Conservation (phyloP, 2,329 filamentous ascomycete genomes). For the Hypoxylon sp. region DNA sequence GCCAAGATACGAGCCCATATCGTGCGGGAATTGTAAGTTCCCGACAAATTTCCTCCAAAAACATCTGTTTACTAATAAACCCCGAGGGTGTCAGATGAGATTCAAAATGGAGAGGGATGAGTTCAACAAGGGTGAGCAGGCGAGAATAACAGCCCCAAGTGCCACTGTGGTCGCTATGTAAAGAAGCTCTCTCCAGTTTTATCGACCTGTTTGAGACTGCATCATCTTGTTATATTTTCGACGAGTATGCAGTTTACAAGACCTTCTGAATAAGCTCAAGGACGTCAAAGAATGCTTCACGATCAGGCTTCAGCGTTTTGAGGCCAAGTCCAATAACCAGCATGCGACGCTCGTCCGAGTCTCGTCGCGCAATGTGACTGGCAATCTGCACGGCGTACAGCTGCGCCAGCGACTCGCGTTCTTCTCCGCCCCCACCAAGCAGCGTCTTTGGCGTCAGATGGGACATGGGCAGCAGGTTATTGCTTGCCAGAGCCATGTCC, state of each 20-base stretch:
- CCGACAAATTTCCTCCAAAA: neutral
- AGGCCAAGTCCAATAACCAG: slow-evolving; percentile 73
- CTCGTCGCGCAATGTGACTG: slow-evolving; percentile 78
- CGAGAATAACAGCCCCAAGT: slow-evolving; percentile 44
- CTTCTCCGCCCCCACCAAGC: slow-evolving; percentile 82
- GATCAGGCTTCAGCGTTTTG: slow-evolving; percentile 60
- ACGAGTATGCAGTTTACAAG: slow-evolving; percentile 52
- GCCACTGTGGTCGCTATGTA: slow-evolving; percentile 40
- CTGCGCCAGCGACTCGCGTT: slow-evolving; percentile 86
- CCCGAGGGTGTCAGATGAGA: slow-evolving; percentile 50
- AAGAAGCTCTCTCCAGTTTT: neutral
- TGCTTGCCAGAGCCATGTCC: slow-evolving; percentile 67
- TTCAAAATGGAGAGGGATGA: slow-evolving; percentile 50
- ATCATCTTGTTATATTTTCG: slow-evolving; percentile 3
- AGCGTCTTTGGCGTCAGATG: slow-evolving; percentile 89
- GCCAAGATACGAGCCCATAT: slow-evolving; percentile 63
- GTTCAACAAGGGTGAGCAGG: slow-evolving; percentile 44
- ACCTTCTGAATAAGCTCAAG: slow-evolving; percentile 72
- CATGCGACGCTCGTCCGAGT: slow-evolving; percentile 72
- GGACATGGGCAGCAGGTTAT: slow-evolving; percentile 74
- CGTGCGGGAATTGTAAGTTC: slow-evolving; percentile 59
- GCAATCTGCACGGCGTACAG: slow-evolving; percentile 91
- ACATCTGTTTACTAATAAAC: slow-evolving; percentile 7
- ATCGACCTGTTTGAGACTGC: neutral
- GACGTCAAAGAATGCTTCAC: slow-evolving; percentile 73